Evolutionary conservation across 345 rosid genomes (phyloP), one percentile per base, ranked within the genome.

Genomic region (Citrus reticulata): DNA sequence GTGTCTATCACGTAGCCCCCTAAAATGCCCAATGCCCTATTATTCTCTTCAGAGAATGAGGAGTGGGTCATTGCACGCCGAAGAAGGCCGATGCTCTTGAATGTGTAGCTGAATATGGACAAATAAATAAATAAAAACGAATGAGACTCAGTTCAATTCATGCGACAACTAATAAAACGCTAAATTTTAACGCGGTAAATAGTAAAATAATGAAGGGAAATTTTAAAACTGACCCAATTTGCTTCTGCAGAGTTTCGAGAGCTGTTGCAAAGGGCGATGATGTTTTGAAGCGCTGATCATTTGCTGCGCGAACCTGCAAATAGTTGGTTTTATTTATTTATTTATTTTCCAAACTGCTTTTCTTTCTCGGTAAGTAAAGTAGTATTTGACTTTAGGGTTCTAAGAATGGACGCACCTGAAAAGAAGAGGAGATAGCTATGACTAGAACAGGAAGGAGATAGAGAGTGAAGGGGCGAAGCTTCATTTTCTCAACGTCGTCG

Each of bases 31-130:
- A 92, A 78, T 22, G 92, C 97, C 84, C 64, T 86, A 81, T 90
- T 92, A 86, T 84, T 92, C 82, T 92, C 95, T 76, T 82, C 77
- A 1, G 95, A 91, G 83, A 86, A 92, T 14, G 95, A 92, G 63
- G 88, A 64, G 25, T 91, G 97, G 42, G 95, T 90, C 95, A 93
- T 87, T 2, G 97, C 92, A 5, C 88, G 93, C 46, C 90, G 84
- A 67, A 93, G 92, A 79, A 90, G 84, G 60, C 84, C 84, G 67
- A 83, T 69, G 61, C 81, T 84, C 72, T 57, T 55, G 83, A 91
- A 92, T 35, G 70, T 64, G 72, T 89, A 92, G 42, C 94, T 92
- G 84, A 77, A 83, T 32, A 57, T 49, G 42, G 57, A 81, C 62
- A 11, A 74, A 54, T 29, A 61, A 51, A 51, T 4, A 16, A 54